Percentiles rank a stretch among this genome's conserved stretches.
These are phyloP conservation scores for Schizophyllum commune DNA, from an alignment of 1,284 basidiomycete species.

Conservation along the genomic window DNA sequence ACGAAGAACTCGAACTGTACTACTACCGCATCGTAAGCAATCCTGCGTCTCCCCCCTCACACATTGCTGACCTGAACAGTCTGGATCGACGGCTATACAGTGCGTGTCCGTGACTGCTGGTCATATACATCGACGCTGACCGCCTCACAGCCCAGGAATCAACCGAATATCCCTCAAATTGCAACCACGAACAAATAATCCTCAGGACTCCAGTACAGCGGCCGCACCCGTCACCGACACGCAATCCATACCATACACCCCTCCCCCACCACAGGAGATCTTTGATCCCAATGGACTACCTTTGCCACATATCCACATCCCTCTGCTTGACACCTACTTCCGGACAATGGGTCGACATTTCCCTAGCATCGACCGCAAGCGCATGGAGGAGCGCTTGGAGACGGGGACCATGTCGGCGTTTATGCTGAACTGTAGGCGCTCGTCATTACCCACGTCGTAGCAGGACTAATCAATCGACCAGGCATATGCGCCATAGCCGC, in stretches of 20 bases:
- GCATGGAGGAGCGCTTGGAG: conserved; percentile 28
- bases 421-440: conserved; percentile 21
- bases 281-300: conserved; percentile 28
- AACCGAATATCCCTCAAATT: conserved; percentile 33
- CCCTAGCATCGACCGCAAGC: conserved; percentile 24
- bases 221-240: conserved; percentile 1
- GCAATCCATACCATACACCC: not conserved
- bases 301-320: conserved; percentile 23
- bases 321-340: conserved; percentile 29
- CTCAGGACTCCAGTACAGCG: conserved; percentile 9
- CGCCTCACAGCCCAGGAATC: conserved; percentile 27
- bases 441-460: conserved; percentile 1
- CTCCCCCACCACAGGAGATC: conserved; percentile 15
- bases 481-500: conserved; percentile 27
- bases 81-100: conserved; percentile 24
- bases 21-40: conserved; percentile 31
- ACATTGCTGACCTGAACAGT: conserved; percentile 12
- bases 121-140: not conserved
- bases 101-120: not conserved
- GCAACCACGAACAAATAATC: conserved; percentile 14
- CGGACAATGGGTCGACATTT: conserved; percentile 28
- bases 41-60: not conserved
- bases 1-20: conserved; percentile 26
- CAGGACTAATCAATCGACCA: not conserved
- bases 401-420: conserved; percentile 34